These are phyloP conservation scores for Lactarius psammicola DNA, from an alignment of 768 basidiomycete species.

Conservation along the genomic window DNA sequence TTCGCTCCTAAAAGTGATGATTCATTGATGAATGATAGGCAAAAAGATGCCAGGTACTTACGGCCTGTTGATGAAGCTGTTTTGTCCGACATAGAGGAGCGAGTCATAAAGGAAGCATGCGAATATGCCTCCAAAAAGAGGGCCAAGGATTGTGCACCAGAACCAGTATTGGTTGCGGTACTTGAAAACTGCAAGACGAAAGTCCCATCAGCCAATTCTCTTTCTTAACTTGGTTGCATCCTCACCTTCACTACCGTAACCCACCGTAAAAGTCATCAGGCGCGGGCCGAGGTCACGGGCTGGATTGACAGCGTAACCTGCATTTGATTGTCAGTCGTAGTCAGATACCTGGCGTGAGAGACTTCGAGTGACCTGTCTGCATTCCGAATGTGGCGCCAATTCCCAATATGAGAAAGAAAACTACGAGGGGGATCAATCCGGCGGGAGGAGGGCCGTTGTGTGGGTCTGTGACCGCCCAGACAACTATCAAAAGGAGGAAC, in stretches of 20 bases:
- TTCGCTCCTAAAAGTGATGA: neutral
- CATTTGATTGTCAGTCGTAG: neutral
- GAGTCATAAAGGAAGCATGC: slow-evolving; percentile 58
- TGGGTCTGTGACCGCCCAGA: slow-evolving; percentile 53
- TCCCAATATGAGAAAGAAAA: slow-evolving; percentile 57
- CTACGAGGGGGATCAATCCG: slow-evolving; percentile 51
- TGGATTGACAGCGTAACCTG: slow-evolving; percentile 62
- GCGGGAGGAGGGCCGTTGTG: slow-evolving; percentile 47
- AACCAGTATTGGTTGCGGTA: slow-evolving; percentile 64
- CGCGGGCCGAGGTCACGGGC: slow-evolving; percentile 71
- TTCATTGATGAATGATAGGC: neutral
- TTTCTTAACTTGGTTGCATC: neutral
- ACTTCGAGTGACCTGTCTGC: slow-evolving; percentile 43
- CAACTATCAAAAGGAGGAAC: slow-evolving; percentile 51
- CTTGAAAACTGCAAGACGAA: slow-evolving; percentile 36
- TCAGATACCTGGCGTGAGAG: neutral
- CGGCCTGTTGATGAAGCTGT: slow-evolving; percentile 55
- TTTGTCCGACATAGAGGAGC: slow-evolving; percentile 53
- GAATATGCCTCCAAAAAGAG: slow-evolving; percentile 55
- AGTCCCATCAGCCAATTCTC: neutral
- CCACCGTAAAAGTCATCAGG: slow-evolving; percentile 63
- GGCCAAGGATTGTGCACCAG: slow-evolving; percentile 61
- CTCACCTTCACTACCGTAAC: slow-evolving; percentile 54
- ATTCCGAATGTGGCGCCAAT: slow-evolving; percentile 57
- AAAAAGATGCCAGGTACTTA: slow-evolving; percentile 33